Evolutionary conservation across 768 basidiomycete genomes (phyloP), one percentile per base, ranked within the genome.

Genomic region (Trametes punicea): DNA sequence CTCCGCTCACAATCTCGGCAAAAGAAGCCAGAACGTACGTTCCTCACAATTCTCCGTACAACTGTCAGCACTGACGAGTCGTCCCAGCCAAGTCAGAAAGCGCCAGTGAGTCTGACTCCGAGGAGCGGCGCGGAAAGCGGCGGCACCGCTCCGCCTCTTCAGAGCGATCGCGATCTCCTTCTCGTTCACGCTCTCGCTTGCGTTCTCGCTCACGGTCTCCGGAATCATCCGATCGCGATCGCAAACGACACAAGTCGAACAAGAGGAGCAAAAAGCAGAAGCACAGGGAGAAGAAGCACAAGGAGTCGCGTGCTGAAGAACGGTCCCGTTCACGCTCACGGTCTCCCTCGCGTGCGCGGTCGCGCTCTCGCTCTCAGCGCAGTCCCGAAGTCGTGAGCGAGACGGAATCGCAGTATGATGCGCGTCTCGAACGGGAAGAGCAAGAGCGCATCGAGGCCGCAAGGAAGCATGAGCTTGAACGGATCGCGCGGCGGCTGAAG

Each of bases 331-430:
- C 36, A 3, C 51, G 40, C 62, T 62, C 21, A 56, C 61, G 47
- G 21, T 42, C 41, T 8, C 41, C 13, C 31, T 31, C 31, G 31
- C 31, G 31, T 31, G 48, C 54, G 29, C 54, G 26, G 8, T 48
- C 46, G 15, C 26, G 45, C 6, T 25, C 47, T 2, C 47, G 29
- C 11, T 40, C 36, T 16, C 26, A 39, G 23, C 45, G 18, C 62
- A 55, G 56, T 3, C 36, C 51, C 47, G 65, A 64, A 40, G 42
- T 64, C 6, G 61, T 41, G 36, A 68, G 71, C 59, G 87, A 88
- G 67, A 87, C 84, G 0, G 83, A 86, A 61, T 88, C 87, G 67
- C 84, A 87, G 65, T 88, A 90, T 58, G 87, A 87, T 62, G 79
- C 79, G 1, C 73, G 84, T 30, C 68, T 89, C 46, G 86, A 88